These are phyloP conservation scores for Arbutus unedo DNA, from an alignment of 148 eudicot species.

Conservation along the genomic window DNA sequence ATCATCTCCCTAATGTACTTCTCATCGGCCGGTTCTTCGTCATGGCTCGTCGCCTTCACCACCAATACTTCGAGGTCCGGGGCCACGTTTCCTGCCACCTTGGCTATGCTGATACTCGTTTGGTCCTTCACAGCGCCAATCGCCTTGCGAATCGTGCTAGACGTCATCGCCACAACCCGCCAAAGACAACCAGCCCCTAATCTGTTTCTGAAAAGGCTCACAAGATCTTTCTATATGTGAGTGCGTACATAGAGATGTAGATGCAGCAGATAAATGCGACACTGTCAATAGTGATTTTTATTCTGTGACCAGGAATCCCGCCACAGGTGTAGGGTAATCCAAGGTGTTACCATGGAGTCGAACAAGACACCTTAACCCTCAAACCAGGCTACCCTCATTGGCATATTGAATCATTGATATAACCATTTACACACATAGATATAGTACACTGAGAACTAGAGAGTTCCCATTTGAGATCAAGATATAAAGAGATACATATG, in stretches of 20 bases:
- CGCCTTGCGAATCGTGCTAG: conserved; percentile 72
- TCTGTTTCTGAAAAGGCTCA: neutral
- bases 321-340: neutral
- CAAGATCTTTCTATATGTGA: too few relatives aligned
- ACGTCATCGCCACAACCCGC: conserved; percentile 39
- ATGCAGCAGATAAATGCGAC: neutral
- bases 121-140: conserved; percentile 92
- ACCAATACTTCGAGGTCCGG: conserved; percentile 86
- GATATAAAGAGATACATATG: neutral
- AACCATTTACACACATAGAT: neutral
- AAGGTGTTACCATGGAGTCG: neutral
- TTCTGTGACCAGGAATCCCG: too few relatives aligned
- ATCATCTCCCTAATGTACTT: conserved; percentile 72
- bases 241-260: neutral
- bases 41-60: conserved; percentile 95
- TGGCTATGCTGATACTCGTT: conserved; percentile 88
- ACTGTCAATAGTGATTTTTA: neutral
- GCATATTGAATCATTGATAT: neutral
- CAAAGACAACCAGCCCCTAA: neutral
- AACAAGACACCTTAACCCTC: neutral
- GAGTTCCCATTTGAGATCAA: neutral
- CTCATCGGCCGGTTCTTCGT: conserved; percentile 77
- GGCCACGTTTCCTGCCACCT: conserved; percentile 80
- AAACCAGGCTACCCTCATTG: neutral
- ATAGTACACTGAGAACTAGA: neutral